Conservation (phyloP, 2,329 filamentous ascomycete species). For the Didymella glomerata region DNA sequence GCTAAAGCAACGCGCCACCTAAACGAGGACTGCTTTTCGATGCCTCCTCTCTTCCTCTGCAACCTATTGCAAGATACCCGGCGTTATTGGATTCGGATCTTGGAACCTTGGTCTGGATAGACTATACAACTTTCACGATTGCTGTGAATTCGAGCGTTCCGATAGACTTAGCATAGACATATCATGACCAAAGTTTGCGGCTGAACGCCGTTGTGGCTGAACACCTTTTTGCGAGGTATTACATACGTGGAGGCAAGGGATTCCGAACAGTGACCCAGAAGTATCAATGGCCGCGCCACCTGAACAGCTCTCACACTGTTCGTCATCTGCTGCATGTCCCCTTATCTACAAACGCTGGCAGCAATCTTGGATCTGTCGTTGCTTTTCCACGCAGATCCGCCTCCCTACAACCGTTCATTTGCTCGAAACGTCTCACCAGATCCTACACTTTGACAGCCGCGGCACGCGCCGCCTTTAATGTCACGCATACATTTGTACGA, state of each 20-base stretch:
- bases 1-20: conserved; percentile 6
- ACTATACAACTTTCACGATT: background rate
- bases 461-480: conserved; percentile 1
- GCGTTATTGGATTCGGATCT: conserved; percentile 13
- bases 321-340: background rate
- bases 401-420: background rate
- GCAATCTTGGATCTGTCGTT: background rate
- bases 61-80: conserved; percentile 23
- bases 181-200: background rate
- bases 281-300: conserved; percentile 7
- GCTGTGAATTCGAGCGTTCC: background rate
- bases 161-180: conserved; percentile 15
- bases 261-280: background rate
- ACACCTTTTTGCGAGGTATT: background rate
- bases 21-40: background rate
- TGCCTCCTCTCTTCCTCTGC: conserved; percentile 11
- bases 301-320: background rate
- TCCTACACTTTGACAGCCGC: background rate
- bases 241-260: conserved; percentile 16
- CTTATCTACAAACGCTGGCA: background rate
- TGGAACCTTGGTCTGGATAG: conserved; percentile 6
- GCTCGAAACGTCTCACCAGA: background rate
- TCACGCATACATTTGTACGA: conserved; percentile 19
- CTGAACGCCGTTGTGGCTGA: conserved; percentile 7
- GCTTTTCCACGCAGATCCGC: background rate